phyloP scores from a whole-genome alignment of 192 early-diverging fungal species.

The Rhizoclosmatium globosum region DNA sequence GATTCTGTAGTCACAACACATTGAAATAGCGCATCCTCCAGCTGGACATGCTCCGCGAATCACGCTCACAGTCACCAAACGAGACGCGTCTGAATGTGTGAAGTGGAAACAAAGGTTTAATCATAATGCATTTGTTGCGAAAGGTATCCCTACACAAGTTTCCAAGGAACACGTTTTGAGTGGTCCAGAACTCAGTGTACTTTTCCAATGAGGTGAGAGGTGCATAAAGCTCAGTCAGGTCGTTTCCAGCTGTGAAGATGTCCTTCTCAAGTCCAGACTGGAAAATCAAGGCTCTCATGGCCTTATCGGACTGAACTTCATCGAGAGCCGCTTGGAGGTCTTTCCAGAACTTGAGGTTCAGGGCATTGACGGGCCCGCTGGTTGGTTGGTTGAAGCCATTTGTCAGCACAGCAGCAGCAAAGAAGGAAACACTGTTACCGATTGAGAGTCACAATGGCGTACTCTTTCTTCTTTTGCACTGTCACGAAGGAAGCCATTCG shows the following conservation, averaged over 20 bases:
- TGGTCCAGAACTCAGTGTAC: constrained; percentile 54
- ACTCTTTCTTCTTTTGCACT: constrained; percentile 25
- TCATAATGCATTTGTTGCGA: neutral
- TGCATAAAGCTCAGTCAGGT: constrained; percentile 52
- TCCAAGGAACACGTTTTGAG: constrained; percentile 53
- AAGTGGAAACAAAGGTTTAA: neutral
- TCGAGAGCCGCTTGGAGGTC: constrained; percentile 44
- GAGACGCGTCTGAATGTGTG: constrained; percentile 18
- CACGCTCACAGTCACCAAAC: constrained; percentile 47
- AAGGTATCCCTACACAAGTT: constrained; percentile 13
- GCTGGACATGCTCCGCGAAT: constrained; percentile 60
- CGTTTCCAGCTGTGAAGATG: constrained; percentile 63
- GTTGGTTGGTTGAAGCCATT: neutral
- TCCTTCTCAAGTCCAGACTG: constrained; percentile 47
- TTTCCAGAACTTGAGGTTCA: constrained; percentile 43
- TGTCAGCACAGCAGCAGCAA: neutral
- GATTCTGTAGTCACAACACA: constrained; percentile 55
- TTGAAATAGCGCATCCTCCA: constrained; percentile 49
- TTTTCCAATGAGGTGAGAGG: constrained; percentile 44
- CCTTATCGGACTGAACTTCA: constrained; percentile 23
- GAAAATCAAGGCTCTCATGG: constrained; percentile 51
- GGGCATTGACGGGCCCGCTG: constrained; percentile 14
- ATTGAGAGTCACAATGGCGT: constrained; percentile 30
- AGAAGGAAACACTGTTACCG: neutral
- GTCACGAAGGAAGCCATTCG: constrained; percentile 18